Evolutionary conservation across 1,284 basidiomycete species (phyloP).

Genomic region (Leccinum fallax): DNA sequence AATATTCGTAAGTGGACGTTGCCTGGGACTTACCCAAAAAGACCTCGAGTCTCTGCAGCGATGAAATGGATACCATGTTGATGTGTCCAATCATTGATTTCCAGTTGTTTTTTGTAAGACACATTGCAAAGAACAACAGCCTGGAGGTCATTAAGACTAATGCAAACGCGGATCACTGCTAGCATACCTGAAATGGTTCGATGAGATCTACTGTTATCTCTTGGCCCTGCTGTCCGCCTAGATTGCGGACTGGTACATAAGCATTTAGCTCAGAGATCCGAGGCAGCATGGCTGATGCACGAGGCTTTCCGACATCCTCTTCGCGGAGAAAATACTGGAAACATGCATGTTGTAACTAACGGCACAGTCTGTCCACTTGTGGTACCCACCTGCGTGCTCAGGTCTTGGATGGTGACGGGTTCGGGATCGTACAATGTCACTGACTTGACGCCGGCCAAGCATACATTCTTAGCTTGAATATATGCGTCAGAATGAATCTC

Average conservation of each 20-base stretch:
- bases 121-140: constrained; percentile 89
- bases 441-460: constrained; percentile 96
- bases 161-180: not conserved
- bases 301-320: constrained; percentile 85
- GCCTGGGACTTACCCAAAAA: constrained; percentile 75
- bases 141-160: constrained; percentile 43
- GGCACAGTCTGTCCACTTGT: not conserved
- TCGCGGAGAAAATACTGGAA: constrained; percentile 90
- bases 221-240: constrained; percentile 70
- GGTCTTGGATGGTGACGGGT: constrained; percentile 83
- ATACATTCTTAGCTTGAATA: constrained; percentile 90
- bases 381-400: constrained; percentile 83
- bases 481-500: constrained; percentile 16
- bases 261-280: constrained; percentile 94
- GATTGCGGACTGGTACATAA: constrained; percentile 91
- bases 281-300: constrained; percentile 87
- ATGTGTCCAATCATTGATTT: constrained; percentile 95
- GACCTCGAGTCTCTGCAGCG: constrained; percentile 87
- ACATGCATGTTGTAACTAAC: constrained; percentile 13
- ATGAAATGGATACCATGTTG: constrained; percentile 90
- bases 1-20: constrained; percentile 2
- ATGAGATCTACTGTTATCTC: constrained; percentile 79
- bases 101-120: constrained; percentile 81
- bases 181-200: constrained; percentile 81
- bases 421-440: constrained; percentile 97